Evolutionary conservation across 768 basidiomycete genomes (phyloP), one percentile per base, ranked within the genome.

Genomic region (Pisolithus tinctorius): DNA sequence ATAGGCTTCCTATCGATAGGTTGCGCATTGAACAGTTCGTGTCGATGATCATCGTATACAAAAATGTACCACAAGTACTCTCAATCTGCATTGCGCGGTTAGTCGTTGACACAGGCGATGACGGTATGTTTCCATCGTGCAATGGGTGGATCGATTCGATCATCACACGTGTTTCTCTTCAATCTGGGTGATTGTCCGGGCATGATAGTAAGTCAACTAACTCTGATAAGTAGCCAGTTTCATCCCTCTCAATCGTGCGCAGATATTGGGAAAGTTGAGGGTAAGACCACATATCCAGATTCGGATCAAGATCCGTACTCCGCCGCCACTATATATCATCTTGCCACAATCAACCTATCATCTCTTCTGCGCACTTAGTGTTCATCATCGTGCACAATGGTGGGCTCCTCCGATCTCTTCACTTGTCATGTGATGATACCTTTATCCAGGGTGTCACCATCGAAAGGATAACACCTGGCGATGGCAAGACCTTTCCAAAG

Each of bases 261-360:
- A 29, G 11, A 13, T 11, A 16, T 23, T 27, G 26, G 9, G 27
- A 45, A 13, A 17, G 29, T 16, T 27, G 16, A 27, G 43, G 27
- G 43, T 44, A 6, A 6, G 6, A 40, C 39, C 43, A 14, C 23
- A 30, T 45, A 45, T 45, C 68, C 68, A 67, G 71, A 62, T 68
- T 81, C 80, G 78, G 81, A 86, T 85, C 84, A 79, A 82, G 83
- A 84, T 86, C 84, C 81, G 82, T 72, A 77, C 74, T 77, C 79
- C 77, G 80, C 77, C 71, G 64, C 66, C 65, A 70, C 68, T 68
- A 72, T 74, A 73, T 74, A 72, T 55, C 14, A 16, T 45, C 26
- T 29, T 6, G 26, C 13, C 43, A 26, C 43, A 16, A 45, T 26
- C 43, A 29, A 26, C 43, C 8, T 16, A 16, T 27, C 25, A 30